Conservation (phyloP, 805 yeast species). For the Barnettozyma californica region DNA sequence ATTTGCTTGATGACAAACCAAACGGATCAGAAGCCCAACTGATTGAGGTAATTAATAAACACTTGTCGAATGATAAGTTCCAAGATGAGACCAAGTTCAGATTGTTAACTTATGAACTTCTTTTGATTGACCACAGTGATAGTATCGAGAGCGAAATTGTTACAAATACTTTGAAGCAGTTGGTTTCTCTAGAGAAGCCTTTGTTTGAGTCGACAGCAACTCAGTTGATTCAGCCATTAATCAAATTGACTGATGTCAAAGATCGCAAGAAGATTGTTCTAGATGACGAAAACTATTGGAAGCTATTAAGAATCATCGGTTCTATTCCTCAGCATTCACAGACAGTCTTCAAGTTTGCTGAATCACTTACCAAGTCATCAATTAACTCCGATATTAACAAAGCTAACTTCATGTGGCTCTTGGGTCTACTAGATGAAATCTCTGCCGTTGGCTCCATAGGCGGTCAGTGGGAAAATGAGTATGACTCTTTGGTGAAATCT, state of each 20-base stretch:
- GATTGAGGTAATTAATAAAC: conserved; percentile 22
- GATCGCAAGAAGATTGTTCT: conserved; percentile 31
- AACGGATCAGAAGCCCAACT: conserved; percentile 3
- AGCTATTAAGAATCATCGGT: conserved; percentile 42
- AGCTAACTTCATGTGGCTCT: conserved; percentile 54
- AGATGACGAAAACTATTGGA: conserved; percentile 53
- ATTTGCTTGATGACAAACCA: background rate
- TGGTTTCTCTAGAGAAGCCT: conserved; percentile 12
- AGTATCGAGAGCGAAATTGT: conserved; percentile 1
- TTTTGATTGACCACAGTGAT: conserved; percentile 28
- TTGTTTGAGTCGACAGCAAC: conserved; percentile 14
- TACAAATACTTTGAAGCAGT: conserved; percentile 7
- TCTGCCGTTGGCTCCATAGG: conserved; percentile 80
- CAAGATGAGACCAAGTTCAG: conserved; percentile 29
- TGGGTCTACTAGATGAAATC: conserved; percentile 72
- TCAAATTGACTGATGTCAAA: conserved; percentile 2
- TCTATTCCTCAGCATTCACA: conserved; percentile 38
- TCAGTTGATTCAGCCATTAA: conserved; percentile 18
- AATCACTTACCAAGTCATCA: conserved; percentile 29
- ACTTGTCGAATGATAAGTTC: conserved; percentile 20
- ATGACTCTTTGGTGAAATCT: conserved; percentile 37
- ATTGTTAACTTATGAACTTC: conserved; percentile 45
- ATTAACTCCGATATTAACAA: conserved; percentile 28
- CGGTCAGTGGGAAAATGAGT: conserved; percentile 68
- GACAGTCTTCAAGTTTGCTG: conserved; percentile 43